These are phyloP conservation scores for Diplogelasinospora grovesii DNA, from an alignment of 495 filamentous ascomycete species.

Conservation along the genomic window DNA sequence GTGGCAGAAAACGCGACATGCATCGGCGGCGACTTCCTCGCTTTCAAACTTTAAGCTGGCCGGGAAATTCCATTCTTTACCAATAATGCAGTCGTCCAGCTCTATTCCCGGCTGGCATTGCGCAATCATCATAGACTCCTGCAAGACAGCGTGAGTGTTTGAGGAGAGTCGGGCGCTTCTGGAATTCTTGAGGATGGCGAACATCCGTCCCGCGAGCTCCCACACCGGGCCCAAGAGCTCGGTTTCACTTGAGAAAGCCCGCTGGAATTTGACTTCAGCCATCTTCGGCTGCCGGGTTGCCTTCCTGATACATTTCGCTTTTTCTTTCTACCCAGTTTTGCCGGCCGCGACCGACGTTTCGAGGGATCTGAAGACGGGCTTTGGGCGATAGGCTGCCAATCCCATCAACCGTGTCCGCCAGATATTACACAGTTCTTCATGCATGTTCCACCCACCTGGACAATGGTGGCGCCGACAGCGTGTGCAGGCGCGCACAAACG, in stretches of 20 bases:
- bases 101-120: too few species aligned
- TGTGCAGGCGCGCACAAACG: neutral
- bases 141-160: constrained; percentile 28
- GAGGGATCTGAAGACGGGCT: too few species aligned
- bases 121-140: too few species aligned
- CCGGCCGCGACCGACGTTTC: too few species aligned
- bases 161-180: constrained; percentile 11
- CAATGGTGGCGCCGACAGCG: constrained; percentile 9
- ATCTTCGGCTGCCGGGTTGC: constrained; percentile 10
- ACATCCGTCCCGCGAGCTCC: constrained; percentile 10
- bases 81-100: too few species aligned
- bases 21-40: too few species aligned
- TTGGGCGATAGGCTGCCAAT: neutral
- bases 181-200: constrained; percentile 1
- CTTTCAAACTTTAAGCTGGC: too few species aligned
- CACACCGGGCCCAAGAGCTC: constrained; percentile 19
- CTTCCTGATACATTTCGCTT: too few species aligned
- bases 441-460: constrained; percentile 14
- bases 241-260: constrained; percentile 22
- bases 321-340: too few species aligned
- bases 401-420: constrained; percentile 3
- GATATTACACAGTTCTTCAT: constrained; percentile 9
- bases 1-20: too few species aligned
- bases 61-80: too few species aligned
- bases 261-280: constrained; percentile 21